A percentile compares a stretch with the other conserved stretches of the same genome.
Conservation (phyloP, 1,139 yeast species). For the Yamadazyma taylorii region DNA sequence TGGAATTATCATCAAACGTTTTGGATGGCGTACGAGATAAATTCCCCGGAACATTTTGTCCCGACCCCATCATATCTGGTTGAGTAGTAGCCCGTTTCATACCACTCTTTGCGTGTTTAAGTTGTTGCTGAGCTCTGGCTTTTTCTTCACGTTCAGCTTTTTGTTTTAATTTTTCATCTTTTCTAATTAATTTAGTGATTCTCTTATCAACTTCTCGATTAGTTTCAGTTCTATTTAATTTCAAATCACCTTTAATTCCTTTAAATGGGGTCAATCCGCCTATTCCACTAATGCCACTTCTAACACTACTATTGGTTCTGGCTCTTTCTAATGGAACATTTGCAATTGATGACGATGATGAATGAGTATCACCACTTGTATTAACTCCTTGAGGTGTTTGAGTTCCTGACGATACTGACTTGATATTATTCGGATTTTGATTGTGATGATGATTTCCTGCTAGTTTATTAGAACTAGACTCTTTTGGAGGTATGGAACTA, state of each 20-base stretch:
- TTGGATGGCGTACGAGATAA: slow-evolving; percentile 16
- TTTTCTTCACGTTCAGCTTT: slow-evolving; percentile 25
- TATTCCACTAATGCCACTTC: slow-evolving; percentile 23
- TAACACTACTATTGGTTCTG: slow-evolving; percentile 26
- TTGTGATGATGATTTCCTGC: no score
- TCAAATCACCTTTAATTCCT: slow-evolving; percentile 22
- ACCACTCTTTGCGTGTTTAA: slow-evolving; percentile 13
- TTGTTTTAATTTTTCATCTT: slow-evolving; percentile 28
- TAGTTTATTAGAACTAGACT: no score
- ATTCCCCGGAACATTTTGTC: slow-evolving; percentile 4
- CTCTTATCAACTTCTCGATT: slow-evolving; percentile 34
- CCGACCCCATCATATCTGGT: neutral
- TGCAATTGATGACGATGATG: neutral
- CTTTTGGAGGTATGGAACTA: no score
- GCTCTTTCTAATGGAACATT: slow-evolving; percentile 19
- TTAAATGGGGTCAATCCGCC: slow-evolving; percentile 32
- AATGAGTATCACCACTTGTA: neutral
- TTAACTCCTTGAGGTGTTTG: neutral
- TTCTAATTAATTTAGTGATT: slow-evolving; percentile 29
- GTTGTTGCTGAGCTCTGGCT: slow-evolving; percentile 12
- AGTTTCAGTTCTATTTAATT: slow-evolving; percentile 11
- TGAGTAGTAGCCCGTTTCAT: slow-evolving; percentile 6
- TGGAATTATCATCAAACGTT: slow-evolving; percentile 15
- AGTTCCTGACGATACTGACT: neutral
- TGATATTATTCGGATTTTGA: no score